Percentiles rank a stretch among this genome's conserved stretches.
These are phyloP conservation scores for Aschersonia sp. DNA, from an alignment of 2,329 filamentous ascomycete genomes.

Conservation along the genomic window DNA sequence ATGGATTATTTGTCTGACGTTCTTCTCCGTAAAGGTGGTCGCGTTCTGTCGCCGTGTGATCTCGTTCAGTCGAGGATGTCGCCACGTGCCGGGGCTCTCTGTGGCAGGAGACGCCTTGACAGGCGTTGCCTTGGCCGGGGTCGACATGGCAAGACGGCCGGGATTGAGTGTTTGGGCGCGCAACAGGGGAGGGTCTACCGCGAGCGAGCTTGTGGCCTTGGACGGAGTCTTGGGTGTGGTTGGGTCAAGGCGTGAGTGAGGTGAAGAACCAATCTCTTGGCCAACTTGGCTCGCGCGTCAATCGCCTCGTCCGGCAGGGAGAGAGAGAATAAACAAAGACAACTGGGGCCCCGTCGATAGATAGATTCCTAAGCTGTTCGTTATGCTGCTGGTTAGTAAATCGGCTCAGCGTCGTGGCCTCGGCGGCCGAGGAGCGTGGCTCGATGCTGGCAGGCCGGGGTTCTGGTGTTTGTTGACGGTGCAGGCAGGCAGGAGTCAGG, in stretches of 20 bases:
- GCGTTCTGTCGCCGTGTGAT: constrained; percentile 71
- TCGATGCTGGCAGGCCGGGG: constrained; percentile 1
- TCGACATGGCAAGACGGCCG: constrained; percentile 12
- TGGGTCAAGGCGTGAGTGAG: no score
- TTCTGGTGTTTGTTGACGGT: constrained; percentile 17
- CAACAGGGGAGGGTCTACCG: no score
- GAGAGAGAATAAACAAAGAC: background rate
- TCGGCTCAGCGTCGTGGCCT: constrained; percentile 9
- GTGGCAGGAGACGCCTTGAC: constrained; percentile 23
- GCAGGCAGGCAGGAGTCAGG: background rate
- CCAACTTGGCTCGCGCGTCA: no score
- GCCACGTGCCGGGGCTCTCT: constrained; percentile 69
- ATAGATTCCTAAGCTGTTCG: background rate
- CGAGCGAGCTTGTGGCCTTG: background rate
- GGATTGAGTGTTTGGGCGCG: no score
- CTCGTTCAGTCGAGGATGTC: constrained; percentile 77
- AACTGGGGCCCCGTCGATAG: background rate
- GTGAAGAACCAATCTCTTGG: no score
- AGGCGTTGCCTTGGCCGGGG: constrained; percentile 20
- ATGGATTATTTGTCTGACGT: constrained; percentile 54
- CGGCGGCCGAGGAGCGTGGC: constrained; percentile 13
- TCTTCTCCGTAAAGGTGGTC: constrained; percentile 64
- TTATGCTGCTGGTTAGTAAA: constrained; percentile 16
- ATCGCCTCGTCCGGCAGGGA: no score
- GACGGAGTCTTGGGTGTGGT: background rate